phyloP scores from a whole-genome alignment of 2,329 filamentous ascomycete species.

The Lasiodiplodia hormozganensis region DNA sequence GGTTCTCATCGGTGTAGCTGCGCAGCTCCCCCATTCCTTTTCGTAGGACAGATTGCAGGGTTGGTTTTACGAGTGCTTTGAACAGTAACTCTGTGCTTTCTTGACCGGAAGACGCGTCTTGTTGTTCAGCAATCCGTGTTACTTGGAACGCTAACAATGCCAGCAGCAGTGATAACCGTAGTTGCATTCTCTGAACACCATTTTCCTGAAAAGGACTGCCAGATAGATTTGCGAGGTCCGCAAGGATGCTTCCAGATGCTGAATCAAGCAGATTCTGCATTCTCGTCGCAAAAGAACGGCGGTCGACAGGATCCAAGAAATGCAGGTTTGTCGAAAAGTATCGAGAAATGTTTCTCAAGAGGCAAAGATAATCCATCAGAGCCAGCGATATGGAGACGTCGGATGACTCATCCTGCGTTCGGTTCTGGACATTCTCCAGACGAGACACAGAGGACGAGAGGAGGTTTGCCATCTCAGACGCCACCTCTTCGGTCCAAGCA shows the following conservation, averaged over 20 bases:
- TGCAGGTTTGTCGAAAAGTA: conserved; percentile 58
- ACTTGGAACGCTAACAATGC: conserved; percentile 42
- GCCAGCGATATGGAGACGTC: not conserved
- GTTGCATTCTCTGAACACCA: not conserved
- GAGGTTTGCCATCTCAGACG: conserved; percentile 50
- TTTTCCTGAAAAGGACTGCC: not conserved
- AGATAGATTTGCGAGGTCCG: not conserved
- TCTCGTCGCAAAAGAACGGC: conserved; percentile 53
- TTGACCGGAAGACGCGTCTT: conserved; percentile 32
- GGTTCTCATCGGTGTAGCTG: conserved; percentile 55
- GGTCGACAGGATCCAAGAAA: conserved; percentile 63
- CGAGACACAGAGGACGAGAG: conserved; percentile 39
- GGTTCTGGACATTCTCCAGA: not conserved
- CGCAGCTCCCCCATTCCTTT: conserved; percentile 47
- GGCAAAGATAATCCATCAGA: conserved; percentile 9
- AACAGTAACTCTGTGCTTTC: conserved; percentile 41
- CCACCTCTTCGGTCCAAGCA: conserved; percentile 63
- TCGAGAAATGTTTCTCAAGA: conserved; percentile 55
- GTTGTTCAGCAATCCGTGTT: conserved; percentile 40
- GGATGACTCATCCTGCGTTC: not conserved
- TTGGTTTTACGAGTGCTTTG: conserved; percentile 43
- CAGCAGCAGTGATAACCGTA: conserved; percentile 27
- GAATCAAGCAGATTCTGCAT: conserved; percentile 51
- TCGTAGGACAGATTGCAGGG: conserved; percentile 45
- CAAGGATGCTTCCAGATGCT: conserved; percentile 36